phyloP scores from a whole-genome alignment of 169 alveolate genomes.

The Plasmodium cynomolgi region DNA sequence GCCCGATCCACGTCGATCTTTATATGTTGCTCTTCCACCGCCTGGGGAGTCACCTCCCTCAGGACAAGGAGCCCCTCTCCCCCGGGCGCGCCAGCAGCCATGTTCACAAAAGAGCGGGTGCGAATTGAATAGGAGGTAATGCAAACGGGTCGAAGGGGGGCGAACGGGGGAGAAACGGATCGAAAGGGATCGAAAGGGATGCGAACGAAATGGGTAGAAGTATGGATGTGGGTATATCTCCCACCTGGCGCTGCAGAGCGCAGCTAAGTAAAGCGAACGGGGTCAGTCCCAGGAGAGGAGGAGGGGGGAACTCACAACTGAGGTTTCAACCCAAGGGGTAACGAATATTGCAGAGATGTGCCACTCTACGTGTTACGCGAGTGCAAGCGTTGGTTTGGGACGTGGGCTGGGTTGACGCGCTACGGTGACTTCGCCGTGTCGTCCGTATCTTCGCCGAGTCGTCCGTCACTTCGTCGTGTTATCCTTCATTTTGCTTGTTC shows the following conservation, averaged over 20 bases:
- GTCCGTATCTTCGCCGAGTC: not conserved
- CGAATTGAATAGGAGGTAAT: too few relatives aligned
- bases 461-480: not conserved
- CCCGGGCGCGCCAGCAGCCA: not conserved
- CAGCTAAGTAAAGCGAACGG: not conserved
- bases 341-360: not conserved
- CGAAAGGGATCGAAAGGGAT: too few relatives aligned
- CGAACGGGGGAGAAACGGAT: too few relatives aligned
- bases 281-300: not conserved
- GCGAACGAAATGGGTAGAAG: too few relatives aligned
- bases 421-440: not conserved
- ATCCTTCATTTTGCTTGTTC: not conserved
- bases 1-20: not conserved
- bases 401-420: not conserved
- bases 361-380: not conserved
- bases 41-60: constrained; percentile 19
- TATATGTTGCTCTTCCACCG: constrained; percentile 2
- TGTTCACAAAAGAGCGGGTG: not conserved
- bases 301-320: not conserved
- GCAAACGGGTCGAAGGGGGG: too few relatives aligned
- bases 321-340: not conserved
- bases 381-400: not conserved
- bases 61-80: not conserved
- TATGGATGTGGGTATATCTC: not conserved
- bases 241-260: not conserved